Conservation (phyloP, 345 rosid genomes). For the Aegle marmelos region DNA sequence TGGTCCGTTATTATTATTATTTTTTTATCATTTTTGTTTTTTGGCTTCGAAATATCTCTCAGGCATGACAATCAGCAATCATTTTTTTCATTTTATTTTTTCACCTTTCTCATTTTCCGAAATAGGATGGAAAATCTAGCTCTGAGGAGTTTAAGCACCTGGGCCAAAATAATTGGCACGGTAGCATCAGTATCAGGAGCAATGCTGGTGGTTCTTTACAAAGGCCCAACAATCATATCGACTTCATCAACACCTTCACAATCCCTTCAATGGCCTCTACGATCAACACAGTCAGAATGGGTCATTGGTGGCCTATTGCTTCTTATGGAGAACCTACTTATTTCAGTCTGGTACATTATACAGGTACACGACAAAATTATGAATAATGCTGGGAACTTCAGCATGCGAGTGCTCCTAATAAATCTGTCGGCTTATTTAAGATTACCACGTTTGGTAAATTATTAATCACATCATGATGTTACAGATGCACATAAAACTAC, state of each 20-base stretch:
- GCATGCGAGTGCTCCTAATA: no score
- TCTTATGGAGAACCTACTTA: slow-evolving; percentile 16
- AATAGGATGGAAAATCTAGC: slow-evolving; percentile 36
- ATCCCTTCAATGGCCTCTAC: neutral
- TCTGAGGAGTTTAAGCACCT: slow-evolving; percentile 18
- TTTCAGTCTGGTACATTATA: slow-evolving; percentile 26
- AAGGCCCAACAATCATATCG: slow-evolving; percentile 25
- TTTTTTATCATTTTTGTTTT: no score
- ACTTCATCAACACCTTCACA: neutral
- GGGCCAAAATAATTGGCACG: slow-evolving; percentile 29
- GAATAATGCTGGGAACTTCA: no score
- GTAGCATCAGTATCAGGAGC: slow-evolving; percentile 33
- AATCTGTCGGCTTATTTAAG: no score
- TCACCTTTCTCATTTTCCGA: neutral
- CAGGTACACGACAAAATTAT: slow-evolving; percentile 17
- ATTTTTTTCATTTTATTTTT: neutral
- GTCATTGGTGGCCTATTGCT: slow-evolving; percentile 32
- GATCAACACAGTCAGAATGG: slow-evolving; percentile 26
- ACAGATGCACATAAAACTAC: no score
- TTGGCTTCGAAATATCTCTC: neutral
- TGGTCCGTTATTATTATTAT: no score
- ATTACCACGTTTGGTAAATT: no score
- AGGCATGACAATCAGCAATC: no score
- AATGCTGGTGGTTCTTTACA: slow-evolving; percentile 28
- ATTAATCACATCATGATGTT: no score